These are phyloP conservation scores for Eimeria brunetti DNA, from an alignment of 169 alveolate species.

Conservation along the genomic window DNA sequence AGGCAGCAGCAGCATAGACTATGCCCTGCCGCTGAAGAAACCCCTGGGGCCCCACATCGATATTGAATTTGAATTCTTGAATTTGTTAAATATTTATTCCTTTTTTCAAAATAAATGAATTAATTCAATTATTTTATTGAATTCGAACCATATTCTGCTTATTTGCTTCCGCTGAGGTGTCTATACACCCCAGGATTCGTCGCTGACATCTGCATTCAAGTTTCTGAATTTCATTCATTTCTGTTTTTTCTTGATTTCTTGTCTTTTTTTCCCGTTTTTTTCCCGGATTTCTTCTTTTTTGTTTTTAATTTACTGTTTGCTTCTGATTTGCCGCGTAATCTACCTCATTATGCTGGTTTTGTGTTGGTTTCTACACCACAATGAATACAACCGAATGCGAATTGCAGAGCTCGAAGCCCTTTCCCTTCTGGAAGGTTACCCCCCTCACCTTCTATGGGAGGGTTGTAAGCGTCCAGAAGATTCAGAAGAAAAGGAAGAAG, in stretches of 20 bases:
- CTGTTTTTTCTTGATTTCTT: background rate
- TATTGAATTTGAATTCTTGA: background rate
- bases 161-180: too few relatives aligned
- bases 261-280: too few relatives aligned
- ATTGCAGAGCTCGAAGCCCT: conserved; percentile 81
- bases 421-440: conserved; percentile 63
- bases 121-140: background rate
- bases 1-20: too few relatives aligned
- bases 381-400: conserved; percentile 75
- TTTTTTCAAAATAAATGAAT: background rate
- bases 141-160: too few relatives aligned
- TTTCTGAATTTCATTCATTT: too few relatives aligned
- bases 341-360: conserved; percentile 29
- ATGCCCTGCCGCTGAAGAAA: background rate
- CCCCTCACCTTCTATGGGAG: conserved; percentile 45
- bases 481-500: background rate
- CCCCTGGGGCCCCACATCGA: conserved; percentile 11
- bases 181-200: too few relatives aligned
- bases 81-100: background rate
- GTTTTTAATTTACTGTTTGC: background rate
- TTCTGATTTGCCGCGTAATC: background rate
- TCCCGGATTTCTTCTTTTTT: background rate
- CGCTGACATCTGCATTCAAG: too few relatives aligned
- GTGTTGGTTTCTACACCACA: conserved; percentile 78
- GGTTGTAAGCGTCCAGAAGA: background rate